phyloP scores from a whole-genome alignment of 2,329 filamentous ascomycete species.

The Xylariaceae sp. region DNA sequence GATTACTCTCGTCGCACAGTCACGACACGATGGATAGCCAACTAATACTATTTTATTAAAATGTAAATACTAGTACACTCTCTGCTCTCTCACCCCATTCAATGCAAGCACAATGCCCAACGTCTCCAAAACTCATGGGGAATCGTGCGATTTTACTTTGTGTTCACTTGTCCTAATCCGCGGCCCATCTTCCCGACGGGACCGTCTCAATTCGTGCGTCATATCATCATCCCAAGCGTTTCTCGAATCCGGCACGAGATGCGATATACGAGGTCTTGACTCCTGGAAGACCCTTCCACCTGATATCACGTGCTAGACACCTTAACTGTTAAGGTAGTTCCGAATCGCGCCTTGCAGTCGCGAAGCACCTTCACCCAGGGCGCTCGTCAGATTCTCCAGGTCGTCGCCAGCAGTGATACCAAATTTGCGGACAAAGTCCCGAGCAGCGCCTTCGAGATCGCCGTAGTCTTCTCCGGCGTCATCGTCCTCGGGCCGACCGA shows the following conservation, averaged over 20 bases:
- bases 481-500: constrained; percentile 86
- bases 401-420: constrained; percentile 95
- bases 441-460: constrained; percentile 86
- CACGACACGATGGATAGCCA: background rate
- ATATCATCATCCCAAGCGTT: constrained; percentile 5
- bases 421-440: constrained; percentile 92
- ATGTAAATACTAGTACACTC: constrained; percentile 1
- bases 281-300: background rate
- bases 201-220: background rate
- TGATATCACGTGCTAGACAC: background rate
- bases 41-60: constrained; percentile 14
- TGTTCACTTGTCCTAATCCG: background rate
- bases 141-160: constrained; percentile 2
- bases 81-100: constrained; percentile 3
- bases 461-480: constrained; percentile 70
- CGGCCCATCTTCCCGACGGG: background rate
- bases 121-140: background rate
- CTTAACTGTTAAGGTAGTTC: constrained; percentile 56
- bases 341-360: constrained; percentile 73
- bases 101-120: constrained; percentile 1
- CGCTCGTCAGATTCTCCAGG: constrained; percentile 78
- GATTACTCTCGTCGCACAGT: background rate
- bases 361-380: constrained; percentile 78
- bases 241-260: background rate
- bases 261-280: background rate